phyloP scores from a whole-genome alignment of 495 filamentous ascomycete species.

The Neurospora sp. region DNA sequence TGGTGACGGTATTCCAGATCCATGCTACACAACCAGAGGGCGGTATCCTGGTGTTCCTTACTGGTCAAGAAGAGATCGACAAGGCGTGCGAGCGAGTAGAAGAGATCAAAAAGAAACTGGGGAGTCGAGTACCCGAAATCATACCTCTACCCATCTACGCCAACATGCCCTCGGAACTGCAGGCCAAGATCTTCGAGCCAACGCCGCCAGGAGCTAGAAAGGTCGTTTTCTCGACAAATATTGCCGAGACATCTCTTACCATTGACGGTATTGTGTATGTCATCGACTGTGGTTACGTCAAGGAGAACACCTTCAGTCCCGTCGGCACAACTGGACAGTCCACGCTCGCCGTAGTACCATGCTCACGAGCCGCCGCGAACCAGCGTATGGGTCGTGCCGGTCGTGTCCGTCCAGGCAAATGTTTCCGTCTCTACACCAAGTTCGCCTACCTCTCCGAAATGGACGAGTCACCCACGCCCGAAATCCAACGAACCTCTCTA shows the following conservation, averaged over 20 bases:
- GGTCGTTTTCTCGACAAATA: slow-evolving; percentile 83
- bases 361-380: slow-evolving; percentile 88
- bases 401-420: slow-evolving; percentile 87
- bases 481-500: slow-evolving; percentile 88
- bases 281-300: slow-evolving; percentile 86
- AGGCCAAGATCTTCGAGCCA: slow-evolving; percentile 83
- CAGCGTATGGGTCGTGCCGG: slow-evolving; percentile 89
- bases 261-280: slow-evolving; percentile 90
- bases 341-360: slow-evolving; percentile 79
- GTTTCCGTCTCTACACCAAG: slow-evolving; percentile 91
- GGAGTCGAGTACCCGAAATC: slow-evolving; percentile 74
- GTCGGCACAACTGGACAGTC: slow-evolving; percentile 73
- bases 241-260: slow-evolving; percentile 80
- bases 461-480: slow-evolving; percentile 84
- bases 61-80: slow-evolving; percentile 87
- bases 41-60: slow-evolving; percentile 86
- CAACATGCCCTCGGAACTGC: slow-evolving; percentile 76
- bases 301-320: slow-evolving; percentile 92
- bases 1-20: slow-evolving; percentile 94
- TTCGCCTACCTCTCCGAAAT: slow-evolving; percentile 92
- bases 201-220: slow-evolving; percentile 73
- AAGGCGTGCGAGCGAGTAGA: slow-evolving; percentile 69
- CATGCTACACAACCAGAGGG: slow-evolving; percentile 79
- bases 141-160: slow-evolving; percentile 84
- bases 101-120: slow-evolving; percentile 72